Base-by-base conservation (phyloP, 371 early-diverging fungal genomes). In the Actinomucor elegans region DNA sequence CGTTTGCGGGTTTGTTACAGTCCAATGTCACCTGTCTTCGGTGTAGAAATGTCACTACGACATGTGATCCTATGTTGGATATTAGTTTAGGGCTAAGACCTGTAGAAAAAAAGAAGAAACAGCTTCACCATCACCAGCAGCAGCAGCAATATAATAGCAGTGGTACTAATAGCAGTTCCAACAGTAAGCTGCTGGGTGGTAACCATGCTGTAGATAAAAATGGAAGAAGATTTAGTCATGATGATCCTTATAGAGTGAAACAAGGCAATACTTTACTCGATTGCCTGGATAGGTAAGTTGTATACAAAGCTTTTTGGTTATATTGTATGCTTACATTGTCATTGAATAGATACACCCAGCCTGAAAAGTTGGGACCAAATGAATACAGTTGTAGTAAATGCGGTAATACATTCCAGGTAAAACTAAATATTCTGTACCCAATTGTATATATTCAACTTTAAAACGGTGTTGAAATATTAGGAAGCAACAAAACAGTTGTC, bases 21-120 rank as follows among this genome's bases (percentile, higher is more conserved):
- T 91, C 91, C 17, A 90, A 89, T 35, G 93, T 97, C 0, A 94
- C 91, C 1, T 97, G 97, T 60, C 54, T 75, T n/a, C 62, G 75
- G 34, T 97, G 98, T 61, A 83, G 85, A 47, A 88, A 90, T 54
- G 83, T 88, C 5, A 89, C 93, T 2, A 83, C 84, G 0, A 85
- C 92, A 0, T 71, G 75, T 44, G 98, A 97, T 61, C 95, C 96
- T 12, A 87, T 95, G 67, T 74, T 97, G 35, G 98, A 97, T 67
- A 78, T 96, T 26, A 93, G 95, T 36, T 70, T 97, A 27, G 96
- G 94, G 21, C 69, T 97, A 29, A 77, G 79, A 44, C 63, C 84
- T 3, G 57, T 75, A 24, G 70, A 71, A 29, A 71, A 67, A 40
- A 77, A 72, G 48, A 71, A 67, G 27, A 64, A 62, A 46, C 5